Evolutionary conservation across 805 yeast species (phyloP).

Genomic region (Ogataea salicorniae): DNA sequence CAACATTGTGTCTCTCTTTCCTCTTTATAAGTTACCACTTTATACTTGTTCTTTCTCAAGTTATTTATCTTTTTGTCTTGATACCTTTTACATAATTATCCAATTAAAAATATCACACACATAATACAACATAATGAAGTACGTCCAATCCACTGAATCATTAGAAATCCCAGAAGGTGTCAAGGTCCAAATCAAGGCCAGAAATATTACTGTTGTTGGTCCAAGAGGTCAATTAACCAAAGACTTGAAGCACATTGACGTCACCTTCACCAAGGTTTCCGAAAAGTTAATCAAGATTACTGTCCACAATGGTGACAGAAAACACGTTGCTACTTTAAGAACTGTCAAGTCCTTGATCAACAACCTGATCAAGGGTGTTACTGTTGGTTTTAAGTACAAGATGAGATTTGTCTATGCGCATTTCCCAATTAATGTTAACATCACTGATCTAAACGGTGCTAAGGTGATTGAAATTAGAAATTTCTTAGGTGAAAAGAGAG

Average conservation of each 20-base stretch:
- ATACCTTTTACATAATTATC: neutral
- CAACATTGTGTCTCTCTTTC: neutral
- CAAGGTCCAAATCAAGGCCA: constrained; percentile 83
- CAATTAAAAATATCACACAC: neutral
- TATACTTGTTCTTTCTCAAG: neutral
- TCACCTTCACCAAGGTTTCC: constrained; percentile 78
- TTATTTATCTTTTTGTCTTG: neutral
- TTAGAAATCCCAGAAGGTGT: constrained; percentile 86
- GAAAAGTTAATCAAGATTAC: constrained; percentile 75
- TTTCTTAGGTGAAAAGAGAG: constrained; percentile 99
- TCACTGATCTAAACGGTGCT: constrained; percentile 70
- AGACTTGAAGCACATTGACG: constrained; percentile 91
- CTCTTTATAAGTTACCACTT: neutral
- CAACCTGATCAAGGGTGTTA: constrained; percentile 97
- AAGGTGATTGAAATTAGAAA: constrained; percentile 93
- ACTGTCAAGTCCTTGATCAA: constrained; percentile 93
- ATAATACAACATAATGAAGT: constrained; percentile 40
- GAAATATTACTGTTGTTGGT: constrained; percentile 85
- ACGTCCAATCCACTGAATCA: constrained; percentile 56
- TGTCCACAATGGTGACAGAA: constrained; percentile 99
- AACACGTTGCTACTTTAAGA: constrained; percentile 99
- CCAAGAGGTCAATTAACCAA: constrained; percentile 95
- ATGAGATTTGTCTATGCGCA: constrained; percentile 99
- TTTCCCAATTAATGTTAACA: constrained; percentile 99
- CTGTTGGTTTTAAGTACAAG: constrained; percentile 98